Base-by-base conservation (phyloP, 768 basidiomycete genomes). In the Podaxis carcinomalis region DNA sequence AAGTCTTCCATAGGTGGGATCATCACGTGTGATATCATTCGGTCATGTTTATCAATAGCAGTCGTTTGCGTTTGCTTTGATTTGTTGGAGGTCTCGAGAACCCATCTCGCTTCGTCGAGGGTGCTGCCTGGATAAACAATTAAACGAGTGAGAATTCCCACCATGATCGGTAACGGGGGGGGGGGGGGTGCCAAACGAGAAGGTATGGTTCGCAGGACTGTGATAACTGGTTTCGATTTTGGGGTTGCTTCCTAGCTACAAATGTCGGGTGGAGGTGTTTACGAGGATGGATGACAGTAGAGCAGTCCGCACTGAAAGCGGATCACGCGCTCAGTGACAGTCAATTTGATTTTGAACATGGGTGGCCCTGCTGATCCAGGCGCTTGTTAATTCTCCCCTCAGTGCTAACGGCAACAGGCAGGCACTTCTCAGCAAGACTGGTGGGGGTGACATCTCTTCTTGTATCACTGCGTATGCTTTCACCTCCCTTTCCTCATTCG, bases 361-460 rank as follows among this genome's bases (percentile, higher is more conserved):
- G 27, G 27, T 27, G 40, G 16, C 13, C 13, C 40, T 13, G 14
- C 40, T 42, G 40, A 16, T 42, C 40, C 40, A 0, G 25, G 50
- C 27, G 50, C 50, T 51, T 32, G 27, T 25, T 51, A 27, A 27
- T 32, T 32, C 25, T 32, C 28, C 28, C 28, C 28, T 32, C 28
- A 32, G 28, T 69, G 27, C 79, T 74, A 59, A 72, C 57, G 70
- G 70, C 14, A 68, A 67, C 21, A 63, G 75, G 75, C 65, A 72
- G 73, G 71, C 67, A 19, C 55, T 79, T 21, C 64, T 76, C 52
- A 66, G 70, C 10, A 85, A 85, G 68, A 84, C 81, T 4, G 85
- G 84, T 16, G 84, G 82, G 28, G 83, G 84, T 2, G 76, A 83
- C 63, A 76, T 77, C 25, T 70, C 73, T 11, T 78, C 76, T 27